These are phyloP conservation scores for Fennellomyces sp. DNA, from an alignment of 371 early-diverging fungal genomes.

Conservation along the genomic window DNA sequence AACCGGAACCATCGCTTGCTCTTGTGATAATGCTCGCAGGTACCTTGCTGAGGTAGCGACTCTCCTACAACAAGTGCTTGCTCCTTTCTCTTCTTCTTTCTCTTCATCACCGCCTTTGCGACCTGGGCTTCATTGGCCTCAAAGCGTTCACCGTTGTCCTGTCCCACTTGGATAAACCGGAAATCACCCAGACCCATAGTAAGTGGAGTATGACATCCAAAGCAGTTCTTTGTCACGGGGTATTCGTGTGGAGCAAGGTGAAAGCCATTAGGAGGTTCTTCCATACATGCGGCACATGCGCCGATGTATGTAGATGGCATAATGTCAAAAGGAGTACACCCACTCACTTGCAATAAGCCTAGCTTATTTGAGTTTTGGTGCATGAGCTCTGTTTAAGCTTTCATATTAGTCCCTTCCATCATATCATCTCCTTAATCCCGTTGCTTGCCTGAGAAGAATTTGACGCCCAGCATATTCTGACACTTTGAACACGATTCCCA, in stretches of 20 bases:
- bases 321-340: slow-evolving; percentile 69
- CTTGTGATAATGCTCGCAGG: slow-evolving; percentile 93
- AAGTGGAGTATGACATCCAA: slow-evolving; percentile 57
- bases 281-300: slow-evolving; percentile 61
- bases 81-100: slow-evolving; percentile 44
- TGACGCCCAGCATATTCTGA: slow-evolving; percentile 58
- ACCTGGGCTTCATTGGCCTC: slow-evolving; percentile 28
- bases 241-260: slow-evolving; percentile 33
- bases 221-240: slow-evolving; percentile 50
- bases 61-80: slow-evolving; percentile 65
- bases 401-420: neutral
- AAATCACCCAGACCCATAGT: slow-evolving; percentile 46
- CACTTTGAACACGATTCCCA: slow-evolving; percentile 76
- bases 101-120: slow-evolving; percentile 30
- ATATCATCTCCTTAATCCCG: too few species aligned
- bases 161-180: slow-evolving; percentile 54
- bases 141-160: slow-evolving; percentile 40
- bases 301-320: slow-evolving; percentile 66
- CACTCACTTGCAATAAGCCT: slow-evolving; percentile 77
- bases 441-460: slow-evolving; percentile 29
- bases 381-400: slow-evolving; percentile 47
- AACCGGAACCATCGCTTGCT: slow-evolving; percentile 97
- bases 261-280: slow-evolving; percentile 29
- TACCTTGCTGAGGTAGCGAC: slow-evolving; percentile 82
- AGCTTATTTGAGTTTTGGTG: slow-evolving; percentile 57